phyloP scores from a whole-genome alignment of 2,329 filamentous ascomycete genomes.

The Akanthomyces dipterigenus region DNA sequence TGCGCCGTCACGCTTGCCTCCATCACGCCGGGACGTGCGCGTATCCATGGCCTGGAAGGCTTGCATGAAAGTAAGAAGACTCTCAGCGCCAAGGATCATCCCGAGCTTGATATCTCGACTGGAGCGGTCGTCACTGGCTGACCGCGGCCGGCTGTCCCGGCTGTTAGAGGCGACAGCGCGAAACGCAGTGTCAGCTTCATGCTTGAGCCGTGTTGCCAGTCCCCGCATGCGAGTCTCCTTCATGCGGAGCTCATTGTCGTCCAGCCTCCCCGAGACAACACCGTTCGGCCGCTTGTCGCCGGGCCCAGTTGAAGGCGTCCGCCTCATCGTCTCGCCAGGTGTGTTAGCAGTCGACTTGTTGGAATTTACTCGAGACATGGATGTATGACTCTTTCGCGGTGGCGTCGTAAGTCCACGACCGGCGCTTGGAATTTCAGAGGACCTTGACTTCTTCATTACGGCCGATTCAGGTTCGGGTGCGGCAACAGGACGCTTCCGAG shows the following conservation, averaged over 20 bases:
- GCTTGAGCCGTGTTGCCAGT: slow-evolving; percentile 47
- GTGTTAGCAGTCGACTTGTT: slow-evolving; percentile 47
- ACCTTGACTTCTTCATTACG: slow-evolving; percentile 36
- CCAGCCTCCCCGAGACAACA: slow-evolving; percentile 20
- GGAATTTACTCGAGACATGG: slow-evolving; percentile 49
- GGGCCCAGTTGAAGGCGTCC: slow-evolving; percentile 15
- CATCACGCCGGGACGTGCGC: slow-evolving; percentile 34
- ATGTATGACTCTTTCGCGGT: slow-evolving; percentile 42
- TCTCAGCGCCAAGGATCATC: slow-evolving; percentile 40
- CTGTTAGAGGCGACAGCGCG: slow-evolving; percentile 18
- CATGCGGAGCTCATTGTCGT: slow-evolving; percentile 25
- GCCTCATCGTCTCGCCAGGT: slow-evolving; percentile 37
- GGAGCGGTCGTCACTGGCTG: slow-evolving; percentile 19
- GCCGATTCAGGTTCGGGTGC: slow-evolving; percentile 30
- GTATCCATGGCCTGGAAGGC: slow-evolving; percentile 42
- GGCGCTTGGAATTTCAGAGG: slow-evolving; percentile 32
- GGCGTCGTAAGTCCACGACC: slow-evolving; percentile 40
- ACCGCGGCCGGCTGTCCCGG: slow-evolving; percentile 15
- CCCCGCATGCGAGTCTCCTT: slow-evolving; percentile 31
- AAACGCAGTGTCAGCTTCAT: slow-evolving; percentile 42
- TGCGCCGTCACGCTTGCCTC: slow-evolving; percentile 32
- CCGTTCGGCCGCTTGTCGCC: slow-evolving; percentile 26
- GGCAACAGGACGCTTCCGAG: slow-evolving; percentile 44
- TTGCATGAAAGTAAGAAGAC: slow-evolving; percentile 46
- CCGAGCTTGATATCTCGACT: slow-evolving; percentile 36